phyloP scores from a whole-genome alignment of 1,284 basidiomycete genomes.

The Sanghuangporus baumii region DNA sequence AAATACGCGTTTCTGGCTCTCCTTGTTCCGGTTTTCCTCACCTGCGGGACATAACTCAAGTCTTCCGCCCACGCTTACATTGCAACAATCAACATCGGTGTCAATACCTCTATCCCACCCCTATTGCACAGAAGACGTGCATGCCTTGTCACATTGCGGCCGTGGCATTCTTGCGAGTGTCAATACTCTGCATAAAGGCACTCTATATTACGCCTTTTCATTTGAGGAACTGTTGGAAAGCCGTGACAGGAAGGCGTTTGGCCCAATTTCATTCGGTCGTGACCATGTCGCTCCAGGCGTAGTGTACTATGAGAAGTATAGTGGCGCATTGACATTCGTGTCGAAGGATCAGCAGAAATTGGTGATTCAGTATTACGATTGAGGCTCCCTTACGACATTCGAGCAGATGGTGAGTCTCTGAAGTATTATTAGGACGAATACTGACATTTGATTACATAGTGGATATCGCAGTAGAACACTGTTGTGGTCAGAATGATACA shows the following conservation, averaged over 20 bases:
- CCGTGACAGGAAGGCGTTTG: not conserved
- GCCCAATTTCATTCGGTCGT: slow-evolving; percentile 4
- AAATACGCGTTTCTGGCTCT: not conserved
- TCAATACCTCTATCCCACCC: slow-evolving; percentile 1
- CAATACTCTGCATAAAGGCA: slow-evolving; percentile 3
- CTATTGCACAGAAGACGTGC: not conserved
- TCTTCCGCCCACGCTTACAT: not conserved
- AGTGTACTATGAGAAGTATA: not conserved
- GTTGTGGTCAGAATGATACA: too few relatives aligned
- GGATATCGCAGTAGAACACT: too few relatives aligned
- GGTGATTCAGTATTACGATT: slow-evolving; percentile 2
- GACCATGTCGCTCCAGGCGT: not conserved
- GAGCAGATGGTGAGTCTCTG: too few relatives aligned
- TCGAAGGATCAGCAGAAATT: not conserved
- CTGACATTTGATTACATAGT: too few relatives aligned
- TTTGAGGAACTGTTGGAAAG: slow-evolving; percentile 2
- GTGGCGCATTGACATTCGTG: not conserved
- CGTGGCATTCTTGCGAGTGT: slow-evolving; percentile 2
- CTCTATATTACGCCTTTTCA: slow-evolving; percentile 2
- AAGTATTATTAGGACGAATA: too few relatives aligned
- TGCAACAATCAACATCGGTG: not conserved
- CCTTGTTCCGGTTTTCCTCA: not conserved
- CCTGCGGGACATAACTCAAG: not conserved
- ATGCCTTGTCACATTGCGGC: not conserved
- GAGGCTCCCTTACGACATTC: not conserved